Base-by-base conservation (phyloP, 805 yeast species). In the Candida krabiensis region DNA sequence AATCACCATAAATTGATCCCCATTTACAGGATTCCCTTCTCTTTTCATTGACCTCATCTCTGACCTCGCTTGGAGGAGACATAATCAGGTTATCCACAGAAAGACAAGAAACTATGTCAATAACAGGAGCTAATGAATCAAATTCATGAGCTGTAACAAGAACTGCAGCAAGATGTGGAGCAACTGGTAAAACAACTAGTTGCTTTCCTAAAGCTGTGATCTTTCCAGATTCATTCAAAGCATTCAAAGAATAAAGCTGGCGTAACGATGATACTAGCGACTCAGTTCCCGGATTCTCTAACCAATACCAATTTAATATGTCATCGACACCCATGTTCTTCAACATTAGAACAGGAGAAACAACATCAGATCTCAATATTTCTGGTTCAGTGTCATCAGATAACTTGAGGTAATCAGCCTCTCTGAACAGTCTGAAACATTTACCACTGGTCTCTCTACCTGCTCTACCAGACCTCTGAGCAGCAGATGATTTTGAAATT, bases 381-480 rank as follows among this genome's bases (percentile, higher is more conserved):
- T 93, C 99, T 0, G 99, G 91, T 53, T 91, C 98, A 4, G 96
- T 91, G 55, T 88, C 93, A 32, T 70, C 66, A 1, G 84, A 80
- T 37, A 93, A 66, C 46, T 73, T 73, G 3, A 61, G 41, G 52
- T 77, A 91, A 41, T 86, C 83, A 1, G 66, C 58, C 51, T 91
- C 98, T 33, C 86, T 80, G 60, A 83, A 93, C 25, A 93, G 64
- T 42, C 98, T 67, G 63, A 72, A 93, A 30, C 93, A 86, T 60
- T 91, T 91, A 29, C 99, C 99, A 21, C 84, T 78, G 13, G 80
- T 74, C 64, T 93, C 98, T 78, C 99, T 87, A 45, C 99, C 99
- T n/a, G 99, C 98, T 72, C 99, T 86, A 60, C 99, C 99, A 31
- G 90, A 80, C 63, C 99, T 71, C 67, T 93, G 99, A 24, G 86